Evolutionary conservation across 2,329 filamentous ascomycete genomes (phyloP).

Genomic region (Pseudocercospora fuligena): DNA sequence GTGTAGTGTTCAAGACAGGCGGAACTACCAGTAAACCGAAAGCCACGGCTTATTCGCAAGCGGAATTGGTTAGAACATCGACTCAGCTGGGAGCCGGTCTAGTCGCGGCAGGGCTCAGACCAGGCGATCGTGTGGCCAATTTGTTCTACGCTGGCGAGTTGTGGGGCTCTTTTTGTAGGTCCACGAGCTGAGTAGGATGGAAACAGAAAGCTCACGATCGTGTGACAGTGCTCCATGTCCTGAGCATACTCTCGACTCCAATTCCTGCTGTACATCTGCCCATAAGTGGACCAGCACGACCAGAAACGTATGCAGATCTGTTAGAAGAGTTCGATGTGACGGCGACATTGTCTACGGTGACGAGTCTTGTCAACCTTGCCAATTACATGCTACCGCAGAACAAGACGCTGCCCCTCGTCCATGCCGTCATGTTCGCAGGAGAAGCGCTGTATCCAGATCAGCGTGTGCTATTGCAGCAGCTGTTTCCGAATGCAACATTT

Average conservation of each 20-base stretch:
- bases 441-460: slow-evolving; percentile 11
- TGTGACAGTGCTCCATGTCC: slow-evolving; percentile 5
- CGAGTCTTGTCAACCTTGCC: slow-evolving; percentile 9
- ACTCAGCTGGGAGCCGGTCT: not conserved
- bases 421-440: slow-evolving; percentile 10
- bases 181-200: not conserved
- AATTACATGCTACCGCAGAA: slow-evolving; percentile 9
- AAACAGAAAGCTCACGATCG: not conserved
- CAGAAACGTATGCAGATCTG: slow-evolving; percentile 5
- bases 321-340: slow-evolving; percentile 11
- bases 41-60: slow-evolving; percentile 10
- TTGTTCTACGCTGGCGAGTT: slow-evolving; percentile 11
- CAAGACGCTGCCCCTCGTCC: not conserved
- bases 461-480: slow-evolving; percentile 1
- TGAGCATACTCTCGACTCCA: not conserved
- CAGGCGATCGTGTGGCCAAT: slow-evolving; percentile 9
- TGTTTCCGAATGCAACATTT: slow-evolving; percentile 10
- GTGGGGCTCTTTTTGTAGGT: slow-evolving; percentile 4
- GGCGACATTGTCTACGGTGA: slow-evolving; percentile 11
- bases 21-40: slow-evolving; percentile 11
- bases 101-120: slow-evolving; percentile 1
- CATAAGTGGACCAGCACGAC: slow-evolving; percentile 6
- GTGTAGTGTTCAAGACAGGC: slow-evolving; percentile 6
- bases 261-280: slow-evolving; percentile 9
- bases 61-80: slow-evolving; percentile 6